Evolutionary conservation across 208 protist genomes (phyloP).

Genomic region (Strigomonas galati): DNA sequence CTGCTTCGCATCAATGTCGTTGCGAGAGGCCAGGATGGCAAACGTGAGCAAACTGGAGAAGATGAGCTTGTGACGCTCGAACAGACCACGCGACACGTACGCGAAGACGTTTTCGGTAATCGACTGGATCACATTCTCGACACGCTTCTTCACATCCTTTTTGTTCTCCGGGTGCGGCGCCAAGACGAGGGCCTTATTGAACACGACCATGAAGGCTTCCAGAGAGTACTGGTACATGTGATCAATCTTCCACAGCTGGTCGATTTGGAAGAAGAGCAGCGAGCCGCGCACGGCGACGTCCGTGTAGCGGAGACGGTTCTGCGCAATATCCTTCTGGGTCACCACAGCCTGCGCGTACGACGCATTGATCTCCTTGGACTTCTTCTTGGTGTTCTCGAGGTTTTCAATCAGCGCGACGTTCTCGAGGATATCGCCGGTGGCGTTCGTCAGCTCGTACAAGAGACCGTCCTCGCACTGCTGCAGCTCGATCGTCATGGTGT

Average conservation of each 20-base stretch:
- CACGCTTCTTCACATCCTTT: conserved; percentile 91
- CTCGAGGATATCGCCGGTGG: conserved; percentile 95
- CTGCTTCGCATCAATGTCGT: conserved; percentile 88
- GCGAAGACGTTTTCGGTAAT: conserved; percentile 95
- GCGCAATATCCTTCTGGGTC: conserved; percentile 95
- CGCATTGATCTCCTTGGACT: conserved; percentile 94
- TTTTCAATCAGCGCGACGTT: conserved; percentile 96
- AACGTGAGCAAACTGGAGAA: conserved; percentile 96
- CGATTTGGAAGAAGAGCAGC: conserved; percentile 97
- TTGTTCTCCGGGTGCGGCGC: conserved; percentile 88
- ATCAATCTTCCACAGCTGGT: conserved; percentile 96
- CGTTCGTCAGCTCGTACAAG: conserved; percentile 94
- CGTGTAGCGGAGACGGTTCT: conserved; percentile 94
- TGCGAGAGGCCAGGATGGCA: conserved; percentile 79
- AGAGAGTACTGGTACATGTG: conserved; percentile 99
- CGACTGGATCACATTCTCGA: conserved; percentile 90
- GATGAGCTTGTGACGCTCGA: conserved; percentile 99
- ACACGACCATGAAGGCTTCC: conserved; percentile 97
- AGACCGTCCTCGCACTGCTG: conserved; percentile 97
- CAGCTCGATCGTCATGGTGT: conserved; percentile 98
- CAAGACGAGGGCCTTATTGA: conserved; percentile 94
- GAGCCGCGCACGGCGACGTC: conserved; percentile 94
- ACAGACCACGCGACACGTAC: conserved; percentile 97
- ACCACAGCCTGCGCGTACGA: conserved; percentile 92
- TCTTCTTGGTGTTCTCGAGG: conserved; percentile 97